Conservation (phyloP, 2,329 filamentous ascomycete species). For the Incumbomyces lentus region DNA sequence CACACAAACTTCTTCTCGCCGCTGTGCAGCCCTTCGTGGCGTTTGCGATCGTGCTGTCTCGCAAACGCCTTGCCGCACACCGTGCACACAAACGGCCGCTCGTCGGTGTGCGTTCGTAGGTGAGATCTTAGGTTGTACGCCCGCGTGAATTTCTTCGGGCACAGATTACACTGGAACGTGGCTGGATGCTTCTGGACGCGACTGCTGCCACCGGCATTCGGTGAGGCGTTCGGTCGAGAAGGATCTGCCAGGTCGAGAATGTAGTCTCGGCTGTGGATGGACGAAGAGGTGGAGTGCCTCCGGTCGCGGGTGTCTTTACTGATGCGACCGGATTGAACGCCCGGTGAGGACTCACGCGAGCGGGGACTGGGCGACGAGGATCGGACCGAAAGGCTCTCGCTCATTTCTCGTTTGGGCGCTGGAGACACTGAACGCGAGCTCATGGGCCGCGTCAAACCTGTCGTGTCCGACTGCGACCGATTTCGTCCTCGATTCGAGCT, state of each 20-base stretch:
- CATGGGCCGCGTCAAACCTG: constrained; percentile 25
- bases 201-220: constrained; percentile 53
- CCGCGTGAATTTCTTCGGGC: constrained; percentile 89
- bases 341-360: constrained; percentile 34
- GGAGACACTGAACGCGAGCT: constrained; percentile 16
- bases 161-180: constrained; percentile 88
- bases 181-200: constrained; percentile 96
- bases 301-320: constrained; percentile 26
- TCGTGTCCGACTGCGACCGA: constrained; percentile 49
- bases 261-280: constrained; percentile 50
- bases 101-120: constrained; percentile 89
- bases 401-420: constrained; percentile 15
- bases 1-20: constrained; percentile 99
- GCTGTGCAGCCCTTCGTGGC: constrained; percentile 89
- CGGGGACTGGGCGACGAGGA: constrained; percentile 35
- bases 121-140: constrained; percentile 96
- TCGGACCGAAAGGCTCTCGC: constrained; percentile 25
- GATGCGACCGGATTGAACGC: constrained; percentile 19
- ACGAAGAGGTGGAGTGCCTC: constrained; percentile 33
- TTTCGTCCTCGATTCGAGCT: constrained; percentile 40
- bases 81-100: constrained; percentile 92
- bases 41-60: constrained; percentile 91
- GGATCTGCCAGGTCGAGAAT: constrained; percentile 88
- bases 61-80: constrained; percentile 97
- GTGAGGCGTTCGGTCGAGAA: constrained; percentile 58